Percentiles rank a stretch among this genome's conserved stretches.
Evolutionary conservation across 768 basidiomycete species (phyloP).

Genomic region (Cystobasidium ongulense): DNA sequence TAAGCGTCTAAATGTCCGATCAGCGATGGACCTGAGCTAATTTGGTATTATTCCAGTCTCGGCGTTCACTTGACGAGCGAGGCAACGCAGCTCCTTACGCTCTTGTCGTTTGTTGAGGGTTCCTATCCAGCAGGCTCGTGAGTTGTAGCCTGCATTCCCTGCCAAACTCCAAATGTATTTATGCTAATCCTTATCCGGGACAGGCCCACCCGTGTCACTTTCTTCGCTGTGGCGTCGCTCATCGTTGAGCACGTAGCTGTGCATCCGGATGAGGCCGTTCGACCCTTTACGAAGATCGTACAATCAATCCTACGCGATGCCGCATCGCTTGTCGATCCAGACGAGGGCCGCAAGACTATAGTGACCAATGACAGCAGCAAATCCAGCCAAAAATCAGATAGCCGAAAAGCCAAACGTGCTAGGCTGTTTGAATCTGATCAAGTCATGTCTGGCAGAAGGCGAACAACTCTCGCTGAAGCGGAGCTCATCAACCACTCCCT

Average conservation of each 20-base stretch:
- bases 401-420: neutral
- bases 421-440: conserved; percentile 18
- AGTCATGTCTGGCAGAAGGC: neutral
- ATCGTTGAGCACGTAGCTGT: neutral
- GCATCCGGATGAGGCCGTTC: conserved; percentile 7
- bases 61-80: neutral
- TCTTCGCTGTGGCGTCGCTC: conserved; percentile 6
- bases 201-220: neutral
- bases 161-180: neutral
- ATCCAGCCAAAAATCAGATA: neutral
- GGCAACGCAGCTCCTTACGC: conserved; percentile 1
- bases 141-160: neutral
- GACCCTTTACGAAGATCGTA: conserved; percentile 17
- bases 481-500: neutral
- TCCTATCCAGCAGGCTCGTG: conserved; percentile 17
- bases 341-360: neutral
- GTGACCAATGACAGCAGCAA: neutral
- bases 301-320: conserved; percentile 16
- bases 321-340: conserved; percentile 1
- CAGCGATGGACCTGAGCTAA: neutral
- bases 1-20: neutral
- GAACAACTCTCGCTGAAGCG: neutral
- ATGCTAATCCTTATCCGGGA: neutral
- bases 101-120: neutral
- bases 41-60: neutral